Evolutionary conservation across 2,329 filamentous ascomycete genomes (phyloP).

Genomic region (Tolypocladium ovalisporum): DNA sequence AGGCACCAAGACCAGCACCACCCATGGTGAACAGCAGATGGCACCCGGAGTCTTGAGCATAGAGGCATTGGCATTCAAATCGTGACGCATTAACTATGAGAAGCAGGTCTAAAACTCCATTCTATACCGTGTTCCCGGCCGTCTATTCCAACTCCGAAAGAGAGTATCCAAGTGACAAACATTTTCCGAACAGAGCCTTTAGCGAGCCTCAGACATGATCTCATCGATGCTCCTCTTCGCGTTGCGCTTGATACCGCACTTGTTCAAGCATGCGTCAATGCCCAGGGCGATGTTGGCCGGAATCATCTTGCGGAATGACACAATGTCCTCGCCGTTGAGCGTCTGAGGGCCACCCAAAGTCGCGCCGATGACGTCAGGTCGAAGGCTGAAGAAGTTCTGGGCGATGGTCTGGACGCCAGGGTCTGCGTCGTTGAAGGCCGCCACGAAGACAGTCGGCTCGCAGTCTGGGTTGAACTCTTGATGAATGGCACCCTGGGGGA

Average conservation of each 20-base stretch:
- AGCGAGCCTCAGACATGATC: conserved; percentile 2
- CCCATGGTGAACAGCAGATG: too few relatives aligned
- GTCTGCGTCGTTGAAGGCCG: conserved; percentile 33
- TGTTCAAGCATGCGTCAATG: conserved; percentile 37
- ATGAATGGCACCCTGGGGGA: conserved; percentile 38
- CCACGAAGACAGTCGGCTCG: conserved; percentile 34
- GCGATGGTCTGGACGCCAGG: conserved; percentile 33
- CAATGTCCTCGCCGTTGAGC: conserved; percentile 27
- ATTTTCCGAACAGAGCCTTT: not conserved
- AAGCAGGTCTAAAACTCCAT: not conserved
- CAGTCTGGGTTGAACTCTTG: conserved; percentile 42
- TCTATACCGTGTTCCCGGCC: not conserved
- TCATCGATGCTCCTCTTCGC: conserved; percentile 17
- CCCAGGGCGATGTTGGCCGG: conserved; percentile 39
- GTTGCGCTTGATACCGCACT: conserved; percentile 31
- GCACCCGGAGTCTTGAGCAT: not conserved
- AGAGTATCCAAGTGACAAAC: not conserved
- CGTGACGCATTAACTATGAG: not conserved
- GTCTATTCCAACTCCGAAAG: not conserved
- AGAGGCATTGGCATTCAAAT: not conserved
- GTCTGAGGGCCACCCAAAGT: conserved; percentile 25
- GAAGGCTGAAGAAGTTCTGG: conserved; percentile 34
- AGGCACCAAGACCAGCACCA: too few relatives aligned
- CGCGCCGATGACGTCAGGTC: conserved; percentile 23
- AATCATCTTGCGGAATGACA: conserved; percentile 26